A percentile compares a stretch with the other conserved stretches of the same genome.
Evolutionary conservation across 495 filamentous ascomycete genomes (phyloP).

Genomic region (Chaetomium tenue): DNA sequence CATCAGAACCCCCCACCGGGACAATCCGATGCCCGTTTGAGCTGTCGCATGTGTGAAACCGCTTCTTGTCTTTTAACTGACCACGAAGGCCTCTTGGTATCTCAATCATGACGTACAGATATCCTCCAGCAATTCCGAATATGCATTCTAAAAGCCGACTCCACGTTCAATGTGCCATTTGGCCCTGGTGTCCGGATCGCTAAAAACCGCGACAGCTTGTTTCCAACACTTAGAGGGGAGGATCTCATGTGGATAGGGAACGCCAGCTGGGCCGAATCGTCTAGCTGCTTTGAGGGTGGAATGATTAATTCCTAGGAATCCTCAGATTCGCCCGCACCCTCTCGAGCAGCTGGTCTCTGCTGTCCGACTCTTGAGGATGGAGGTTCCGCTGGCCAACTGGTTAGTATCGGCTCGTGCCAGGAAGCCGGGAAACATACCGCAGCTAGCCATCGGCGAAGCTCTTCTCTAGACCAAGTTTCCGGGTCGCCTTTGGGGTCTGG

Average conservation of each 20-base stretch:
- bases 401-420: constrained; percentile 1
- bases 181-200: too few species aligned
- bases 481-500: constrained; percentile 80
- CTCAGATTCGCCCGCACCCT: constrained; percentile 78
- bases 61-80: not conserved
- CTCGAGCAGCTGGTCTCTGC: constrained; percentile 73
- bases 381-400: constrained; percentile 62
- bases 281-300: not conserved
- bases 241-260: too few species aligned
- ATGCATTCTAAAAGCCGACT: too few species aligned
- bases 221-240: too few species aligned
- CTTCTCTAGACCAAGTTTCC: constrained; percentile 66
- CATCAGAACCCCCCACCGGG: not conserved
- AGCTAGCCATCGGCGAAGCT: constrained; percentile 71
- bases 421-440: constrained; percentile 56
- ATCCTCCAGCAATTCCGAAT: too few species aligned
- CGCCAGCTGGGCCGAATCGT: too few species aligned
- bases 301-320: constrained; percentile 33
- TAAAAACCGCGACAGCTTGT: too few species aligned
- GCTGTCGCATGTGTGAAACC: not conserved
- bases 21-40: constrained; percentile 6
- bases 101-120: too few species aligned
- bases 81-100: not conserved
- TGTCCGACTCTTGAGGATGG: constrained; percentile 61
- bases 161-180: too few species aligned